These are phyloP conservation scores for Tulasnella calospora DNA, from an alignment of 768 basidiomycete genomes.

Conservation along the genomic window DNA sequence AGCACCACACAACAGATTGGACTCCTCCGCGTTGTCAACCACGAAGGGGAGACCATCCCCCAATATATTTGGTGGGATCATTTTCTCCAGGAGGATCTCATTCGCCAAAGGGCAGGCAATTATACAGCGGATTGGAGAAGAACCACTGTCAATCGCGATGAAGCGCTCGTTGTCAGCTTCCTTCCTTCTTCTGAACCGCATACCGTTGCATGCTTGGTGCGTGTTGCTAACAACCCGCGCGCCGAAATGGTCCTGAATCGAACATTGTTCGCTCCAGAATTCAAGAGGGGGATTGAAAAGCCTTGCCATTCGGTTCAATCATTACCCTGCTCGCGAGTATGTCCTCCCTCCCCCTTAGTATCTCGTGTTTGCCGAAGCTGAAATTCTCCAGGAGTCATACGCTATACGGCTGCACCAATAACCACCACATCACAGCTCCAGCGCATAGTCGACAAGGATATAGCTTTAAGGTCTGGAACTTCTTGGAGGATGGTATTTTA, in stretches of 20 bases:
- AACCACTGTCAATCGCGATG: not conserved
- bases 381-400: no score
- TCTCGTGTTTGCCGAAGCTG: no score
- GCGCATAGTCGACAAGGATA: not conserved
- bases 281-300: not conserved
- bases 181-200: not conserved
- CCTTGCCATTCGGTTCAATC: no score
- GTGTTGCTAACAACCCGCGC: not conserved
- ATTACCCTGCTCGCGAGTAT: no score
- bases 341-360: no score
- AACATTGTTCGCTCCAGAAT: not conserved
- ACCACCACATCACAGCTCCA: not conserved
- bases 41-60: not conserved
- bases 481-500: not conserved
- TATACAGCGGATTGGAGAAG: not conserved
- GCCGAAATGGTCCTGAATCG: not conserved
- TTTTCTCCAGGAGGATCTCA: no score
- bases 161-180: not conserved
- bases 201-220: not conserved
- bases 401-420: no score
- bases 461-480: not conserved
- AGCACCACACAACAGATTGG: not conserved
- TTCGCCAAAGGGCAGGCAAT: not conserved
- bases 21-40: not conserved
- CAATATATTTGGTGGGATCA: not conserved